A percentile compares a stretch with the other conserved stretches of the same genome.
phyloP scores from a whole-genome alignment of 495 filamentous ascomycete species.

The Penicillium paradoxum region DNA sequence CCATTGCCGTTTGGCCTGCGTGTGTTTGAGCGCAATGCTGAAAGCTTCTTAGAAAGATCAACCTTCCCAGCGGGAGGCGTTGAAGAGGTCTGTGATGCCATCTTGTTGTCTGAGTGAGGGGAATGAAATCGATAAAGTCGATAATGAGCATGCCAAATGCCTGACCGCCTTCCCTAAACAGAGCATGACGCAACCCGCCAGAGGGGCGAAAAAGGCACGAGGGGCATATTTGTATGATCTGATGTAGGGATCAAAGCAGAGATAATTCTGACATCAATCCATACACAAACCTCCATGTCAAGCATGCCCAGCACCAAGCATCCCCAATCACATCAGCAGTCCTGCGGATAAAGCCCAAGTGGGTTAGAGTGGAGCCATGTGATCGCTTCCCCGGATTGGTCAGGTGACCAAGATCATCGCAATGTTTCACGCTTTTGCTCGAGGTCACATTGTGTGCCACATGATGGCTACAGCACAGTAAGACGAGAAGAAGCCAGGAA shows the following conservation, averaged over 20 bases:
- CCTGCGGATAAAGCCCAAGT: background rate
- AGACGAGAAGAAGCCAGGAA: background rate
- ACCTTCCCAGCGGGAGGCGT: constrained; percentile 39
- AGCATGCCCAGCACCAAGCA: background rate
- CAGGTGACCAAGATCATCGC: constrained; percentile 1
- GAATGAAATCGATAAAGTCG: constrained; percentile 2
- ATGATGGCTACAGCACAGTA: constrained; percentile 9
- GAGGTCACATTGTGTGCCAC: constrained; percentile 11
- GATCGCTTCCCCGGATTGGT: constrained; percentile 16
- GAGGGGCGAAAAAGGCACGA: background rate
- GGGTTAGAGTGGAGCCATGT: constrained; percentile 18
- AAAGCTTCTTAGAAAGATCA: constrained; percentile 57
- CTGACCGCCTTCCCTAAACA: constrained; percentile 17
- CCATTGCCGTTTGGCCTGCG: constrained; percentile 49
- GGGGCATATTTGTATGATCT: background rate
- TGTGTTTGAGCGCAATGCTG: constrained; percentile 61
- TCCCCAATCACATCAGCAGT: background rate
- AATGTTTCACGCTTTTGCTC: background rate
- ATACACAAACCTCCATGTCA: background rate
- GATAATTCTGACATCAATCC: too few species aligned
- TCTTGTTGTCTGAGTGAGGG: constrained; percentile 14
- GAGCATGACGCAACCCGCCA: constrained; percentile 1
- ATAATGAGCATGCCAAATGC: background rate
- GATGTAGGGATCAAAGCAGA: too few species aligned
- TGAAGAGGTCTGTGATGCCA: constrained; percentile 24